Evolutionary conservation across 495 filamentous ascomycete species (phyloP).

Genomic region (Tetracladium setigerum): DNA sequence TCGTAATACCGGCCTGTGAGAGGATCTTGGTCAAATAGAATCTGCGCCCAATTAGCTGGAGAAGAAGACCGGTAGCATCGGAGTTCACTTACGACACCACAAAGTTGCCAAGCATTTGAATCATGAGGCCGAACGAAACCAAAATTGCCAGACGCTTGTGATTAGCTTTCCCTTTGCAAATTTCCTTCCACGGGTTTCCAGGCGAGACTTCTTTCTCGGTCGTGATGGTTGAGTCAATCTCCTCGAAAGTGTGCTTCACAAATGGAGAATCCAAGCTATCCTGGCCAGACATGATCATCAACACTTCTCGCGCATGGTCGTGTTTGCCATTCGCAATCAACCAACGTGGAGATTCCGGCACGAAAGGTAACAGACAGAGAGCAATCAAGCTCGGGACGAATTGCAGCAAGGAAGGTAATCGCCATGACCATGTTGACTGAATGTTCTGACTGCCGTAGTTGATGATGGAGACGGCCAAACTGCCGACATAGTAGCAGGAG

Average conservation of each 20-base stretch:
- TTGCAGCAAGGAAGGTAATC: conserved; percentile 13
- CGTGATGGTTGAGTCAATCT: conserved; percentile 32
- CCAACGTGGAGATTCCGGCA: conserved; percentile 54
- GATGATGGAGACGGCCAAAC: conserved; percentile 36
- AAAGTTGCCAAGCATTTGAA: no score
- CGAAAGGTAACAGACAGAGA: conserved; percentile 20
- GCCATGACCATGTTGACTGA: conserved; percentile 18
- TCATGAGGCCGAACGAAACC: no score
- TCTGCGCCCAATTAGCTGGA: conserved; percentile 39
- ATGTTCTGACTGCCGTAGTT: conserved; percentile 12
- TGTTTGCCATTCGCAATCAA: conserved; percentile 39
- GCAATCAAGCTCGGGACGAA: conserved; percentile 11
- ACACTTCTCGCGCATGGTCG: conserved; percentile 41
- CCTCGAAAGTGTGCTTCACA: conserved; percentile 17
- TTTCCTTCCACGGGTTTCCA: conserved; percentile 23
- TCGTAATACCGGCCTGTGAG: conserved; percentile 14
- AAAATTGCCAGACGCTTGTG: no score
- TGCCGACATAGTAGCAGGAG: conserved; percentile 23
- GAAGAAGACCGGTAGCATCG: conserved; percentile 16
- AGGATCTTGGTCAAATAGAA: conserved; percentile 2
- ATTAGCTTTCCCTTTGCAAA: no score
- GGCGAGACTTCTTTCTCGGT: conserved; percentile 35
- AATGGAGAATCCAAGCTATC: conserved; percentile 26
- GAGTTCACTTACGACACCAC: no score
- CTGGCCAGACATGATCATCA: conserved; percentile 42